Conservation (phyloP, 306 rosid genomes). For the Adenanthera pavonina region DNA sequence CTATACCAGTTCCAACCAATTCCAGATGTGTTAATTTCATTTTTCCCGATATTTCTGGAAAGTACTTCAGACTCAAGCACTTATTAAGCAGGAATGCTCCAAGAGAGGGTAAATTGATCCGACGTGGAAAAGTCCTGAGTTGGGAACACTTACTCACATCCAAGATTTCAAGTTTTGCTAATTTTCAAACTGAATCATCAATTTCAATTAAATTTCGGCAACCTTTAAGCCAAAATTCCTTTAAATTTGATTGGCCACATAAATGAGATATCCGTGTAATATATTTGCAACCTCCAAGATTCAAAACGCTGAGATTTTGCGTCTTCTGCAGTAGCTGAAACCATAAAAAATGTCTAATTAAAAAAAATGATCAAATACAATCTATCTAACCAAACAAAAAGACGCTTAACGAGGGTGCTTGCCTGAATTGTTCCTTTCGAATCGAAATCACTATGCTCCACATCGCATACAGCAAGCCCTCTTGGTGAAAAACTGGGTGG, state of each 20-base stretch:
- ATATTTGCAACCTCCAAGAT: neutral
- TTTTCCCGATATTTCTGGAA: too few species aligned
- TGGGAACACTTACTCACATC: too few species aligned
- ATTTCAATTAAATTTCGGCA: slow-evolving; percentile 26
- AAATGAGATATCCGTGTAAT: slow-evolving; percentile 19
- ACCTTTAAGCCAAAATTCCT: neutral
- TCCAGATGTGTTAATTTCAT: too few species aligned
- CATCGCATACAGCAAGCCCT: neutral
- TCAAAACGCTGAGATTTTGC: neutral
- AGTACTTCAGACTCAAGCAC: too few species aligned
- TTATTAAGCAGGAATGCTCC: too few species aligned
- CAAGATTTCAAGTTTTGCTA: neutral
- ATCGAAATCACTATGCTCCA: too few species aligned
- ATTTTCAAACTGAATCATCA: slow-evolving; percentile 26
- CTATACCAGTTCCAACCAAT: too few species aligned
- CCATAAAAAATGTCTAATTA: neutral
- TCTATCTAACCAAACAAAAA: too few species aligned
- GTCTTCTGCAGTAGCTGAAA: neutral
- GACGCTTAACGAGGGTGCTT: too few species aligned
- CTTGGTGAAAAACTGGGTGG: neutral
- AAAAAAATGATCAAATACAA: too few species aligned
- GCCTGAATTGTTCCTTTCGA: neutral
- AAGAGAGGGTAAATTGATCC: too few species aligned
- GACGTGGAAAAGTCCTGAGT: too few species aligned
- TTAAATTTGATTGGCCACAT: slow-evolving; percentile 18